Conservation (phyloP, 108 stramenopile genomes). For the Schizochytrium sp. region DNA sequence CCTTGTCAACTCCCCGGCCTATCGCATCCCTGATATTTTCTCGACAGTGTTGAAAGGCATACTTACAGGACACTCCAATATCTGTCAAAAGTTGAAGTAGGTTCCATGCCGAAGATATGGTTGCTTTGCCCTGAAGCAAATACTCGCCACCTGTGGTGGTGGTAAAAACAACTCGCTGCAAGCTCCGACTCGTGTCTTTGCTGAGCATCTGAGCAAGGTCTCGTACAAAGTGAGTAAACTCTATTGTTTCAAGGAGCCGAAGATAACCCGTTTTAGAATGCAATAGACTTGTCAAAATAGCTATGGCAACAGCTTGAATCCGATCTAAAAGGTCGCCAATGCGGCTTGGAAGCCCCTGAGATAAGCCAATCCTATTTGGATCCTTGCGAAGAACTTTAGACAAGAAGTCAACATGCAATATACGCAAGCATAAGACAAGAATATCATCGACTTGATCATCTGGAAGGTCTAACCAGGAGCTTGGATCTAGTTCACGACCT, state of each 20-base stretch:
- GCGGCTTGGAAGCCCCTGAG: not conserved
- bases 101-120: constrained; percentile 3
- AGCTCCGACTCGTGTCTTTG: not conserved
- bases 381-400: not conserved
- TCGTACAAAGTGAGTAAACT: constrained; percentile 24
- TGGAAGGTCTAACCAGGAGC: not conserved
- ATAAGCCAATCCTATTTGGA: not conserved
- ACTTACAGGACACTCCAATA: not conserved
- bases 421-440: not conserved
- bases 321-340: constrained; percentile 1
- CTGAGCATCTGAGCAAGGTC: constrained; percentile 22
- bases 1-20: not conserved
- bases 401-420: not conserved
- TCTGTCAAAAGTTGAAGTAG: not conserved
- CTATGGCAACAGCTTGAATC: constrained; percentile 27
- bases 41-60: constrained; percentile 22
- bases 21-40: constrained; percentile 3
- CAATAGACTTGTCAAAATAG: not conserved
- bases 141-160: not conserved
- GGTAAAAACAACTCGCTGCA: not conserved
- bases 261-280: not conserved
- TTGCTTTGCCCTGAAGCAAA: not conserved
- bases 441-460: not conserved
- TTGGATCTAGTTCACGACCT: not conserved
- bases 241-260: not conserved